A percentile compares a stretch with the other conserved stretches of the same genome.
Evolutionary conservation across 768 basidiomycete genomes (phyloP).

Genomic region (Boletus rubropictus): DNA sequence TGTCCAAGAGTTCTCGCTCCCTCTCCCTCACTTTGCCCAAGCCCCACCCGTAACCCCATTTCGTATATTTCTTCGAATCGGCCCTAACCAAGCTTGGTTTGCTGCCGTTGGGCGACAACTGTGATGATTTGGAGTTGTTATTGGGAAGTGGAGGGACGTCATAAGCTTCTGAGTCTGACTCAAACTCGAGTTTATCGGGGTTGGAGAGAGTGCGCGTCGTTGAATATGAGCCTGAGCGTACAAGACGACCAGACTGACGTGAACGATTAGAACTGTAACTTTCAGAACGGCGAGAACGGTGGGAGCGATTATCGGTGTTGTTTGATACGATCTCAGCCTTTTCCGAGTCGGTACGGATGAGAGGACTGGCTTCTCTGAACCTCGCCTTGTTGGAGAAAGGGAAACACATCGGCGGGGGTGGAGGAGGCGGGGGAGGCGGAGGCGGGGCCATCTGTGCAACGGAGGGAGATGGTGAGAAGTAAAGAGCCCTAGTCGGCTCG

Average conservation of each 20-base stretch:
- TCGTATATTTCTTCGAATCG: constrained; percentile 53
- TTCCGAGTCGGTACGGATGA: constrained; percentile 34
- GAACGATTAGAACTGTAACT: constrained; percentile 20
- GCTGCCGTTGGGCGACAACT: constrained; percentile 30
- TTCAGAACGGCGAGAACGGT: constrained; percentile 26
- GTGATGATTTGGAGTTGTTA: constrained; percentile 37
- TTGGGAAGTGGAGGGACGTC: constrained; percentile 32
- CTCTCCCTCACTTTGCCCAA: constrained; percentile 49
- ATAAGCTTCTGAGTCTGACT: constrained; percentile 58
- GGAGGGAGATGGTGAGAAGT: constrained; percentile 13
- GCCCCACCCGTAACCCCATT: constrained; percentile 72
- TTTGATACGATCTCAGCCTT: constrained; percentile 42
- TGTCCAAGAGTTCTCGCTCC: constrained; percentile 34
- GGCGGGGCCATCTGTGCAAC: constrained; percentile 43
- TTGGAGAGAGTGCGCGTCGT: constrained; percentile 36
- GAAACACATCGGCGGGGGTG: constrained; percentile 51
- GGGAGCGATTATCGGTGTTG: constrained; percentile 24
- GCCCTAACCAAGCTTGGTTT: constrained; percentile 47
- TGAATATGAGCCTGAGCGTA: constrained; percentile 40
- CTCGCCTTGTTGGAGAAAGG: constrained; percentile 40
- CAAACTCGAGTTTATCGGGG: constrained; percentile 49
- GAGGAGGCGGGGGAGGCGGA: constrained; percentile 47
- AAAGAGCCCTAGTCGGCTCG: constrained; percentile 16
- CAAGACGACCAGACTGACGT: constrained; percentile 25
- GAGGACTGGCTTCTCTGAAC: constrained; percentile 26